Conservation (phyloP, 208 protist genomes). For the Leishmania braziliensis region DNA sequence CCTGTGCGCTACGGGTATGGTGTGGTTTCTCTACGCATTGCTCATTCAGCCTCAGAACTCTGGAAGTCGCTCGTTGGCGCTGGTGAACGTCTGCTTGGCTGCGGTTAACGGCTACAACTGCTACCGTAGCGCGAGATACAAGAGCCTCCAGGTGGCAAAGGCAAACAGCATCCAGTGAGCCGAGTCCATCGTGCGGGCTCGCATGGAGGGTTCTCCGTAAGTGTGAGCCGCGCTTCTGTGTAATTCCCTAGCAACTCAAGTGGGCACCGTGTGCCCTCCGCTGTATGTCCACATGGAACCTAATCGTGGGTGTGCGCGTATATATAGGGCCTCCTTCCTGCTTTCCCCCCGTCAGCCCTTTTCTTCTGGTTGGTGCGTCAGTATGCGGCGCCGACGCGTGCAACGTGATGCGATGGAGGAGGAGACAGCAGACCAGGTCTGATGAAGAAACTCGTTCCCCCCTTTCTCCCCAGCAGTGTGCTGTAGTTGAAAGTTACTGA, state of each 20-base stretch:
- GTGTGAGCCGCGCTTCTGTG: not conserved
- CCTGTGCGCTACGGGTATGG: constrained; percentile 68
- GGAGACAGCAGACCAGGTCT: not conserved
- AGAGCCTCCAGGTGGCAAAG: constrained; percentile 24
- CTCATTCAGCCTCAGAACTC: constrained; percentile 91
- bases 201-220: not conserved
- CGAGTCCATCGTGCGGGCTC: not conserved
- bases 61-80: constrained; percentile 78
- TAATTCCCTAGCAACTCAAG: not conserved
- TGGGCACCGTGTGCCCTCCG: not conserved
- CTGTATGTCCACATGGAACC: not conserved
- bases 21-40: constrained; percentile 89
- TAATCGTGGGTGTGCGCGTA: not conserved
- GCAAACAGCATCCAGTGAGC: constrained; percentile 28
- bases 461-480: not conserved
- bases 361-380: not conserved
- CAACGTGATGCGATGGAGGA: not conserved
- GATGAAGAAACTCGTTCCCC: not conserved
- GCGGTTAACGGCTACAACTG: constrained; percentile 89
- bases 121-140: constrained; percentile 67
- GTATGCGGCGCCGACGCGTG: not conserved
- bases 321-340: not conserved
- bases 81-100: constrained; percentile 84
- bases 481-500: not conserved
- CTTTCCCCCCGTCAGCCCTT: not conserved